Conservation (phyloP, 371 early-diverging fungal genomes). For the Apophysomyces ossiformis region DNA sequence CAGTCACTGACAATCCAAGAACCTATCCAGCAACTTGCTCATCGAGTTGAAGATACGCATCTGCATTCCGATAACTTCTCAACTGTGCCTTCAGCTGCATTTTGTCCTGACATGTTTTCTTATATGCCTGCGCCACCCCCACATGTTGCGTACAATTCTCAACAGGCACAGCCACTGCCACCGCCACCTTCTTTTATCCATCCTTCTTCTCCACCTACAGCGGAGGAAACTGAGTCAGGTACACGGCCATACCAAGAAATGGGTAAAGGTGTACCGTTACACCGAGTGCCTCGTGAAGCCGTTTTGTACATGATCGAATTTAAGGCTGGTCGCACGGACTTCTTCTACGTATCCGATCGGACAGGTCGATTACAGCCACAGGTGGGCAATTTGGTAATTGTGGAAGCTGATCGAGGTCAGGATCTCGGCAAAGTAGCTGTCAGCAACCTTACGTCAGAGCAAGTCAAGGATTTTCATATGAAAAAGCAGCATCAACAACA, state of each 20-base stretch:
- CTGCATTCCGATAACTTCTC: constrained; percentile 17
- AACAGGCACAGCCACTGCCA: neutral
- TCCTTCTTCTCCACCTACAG: constrained; percentile 1
- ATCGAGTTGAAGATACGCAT: constrained; percentile 41
- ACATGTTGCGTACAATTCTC: neutral
- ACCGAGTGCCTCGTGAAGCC: constrained; percentile 53
- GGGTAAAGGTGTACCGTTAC: constrained; percentile 61
- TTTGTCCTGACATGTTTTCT: neutral
- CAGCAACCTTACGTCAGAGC: constrained; percentile 39
- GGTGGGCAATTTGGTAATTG: constrained; percentile 84
- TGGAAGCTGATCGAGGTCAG: constrained; percentile 97
- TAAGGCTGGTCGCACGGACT: constrained; percentile 89
- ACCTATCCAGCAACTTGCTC: constrained; percentile 37
- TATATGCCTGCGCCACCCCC: constrained; percentile 1
- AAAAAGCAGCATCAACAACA: constrained; percentile 26
- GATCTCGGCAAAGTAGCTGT: constrained; percentile 90
- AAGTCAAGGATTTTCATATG: constrained; percentile 13
- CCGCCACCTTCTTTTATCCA: neutral
- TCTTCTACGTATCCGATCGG: constrained; percentile 73
- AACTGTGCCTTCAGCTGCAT: neutral
- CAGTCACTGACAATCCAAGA: constrained; percentile 29
- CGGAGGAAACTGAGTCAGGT: constrained; percentile 3
- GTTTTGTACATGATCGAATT: constrained; percentile 89
- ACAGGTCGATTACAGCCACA: constrained; percentile 49
- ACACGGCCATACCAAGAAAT: constrained; percentile 35